These are phyloP conservation scores for Phytophthora pistaciae DNA, from an alignment of 352 stramenopile species.

Conservation along the genomic window DNA sequence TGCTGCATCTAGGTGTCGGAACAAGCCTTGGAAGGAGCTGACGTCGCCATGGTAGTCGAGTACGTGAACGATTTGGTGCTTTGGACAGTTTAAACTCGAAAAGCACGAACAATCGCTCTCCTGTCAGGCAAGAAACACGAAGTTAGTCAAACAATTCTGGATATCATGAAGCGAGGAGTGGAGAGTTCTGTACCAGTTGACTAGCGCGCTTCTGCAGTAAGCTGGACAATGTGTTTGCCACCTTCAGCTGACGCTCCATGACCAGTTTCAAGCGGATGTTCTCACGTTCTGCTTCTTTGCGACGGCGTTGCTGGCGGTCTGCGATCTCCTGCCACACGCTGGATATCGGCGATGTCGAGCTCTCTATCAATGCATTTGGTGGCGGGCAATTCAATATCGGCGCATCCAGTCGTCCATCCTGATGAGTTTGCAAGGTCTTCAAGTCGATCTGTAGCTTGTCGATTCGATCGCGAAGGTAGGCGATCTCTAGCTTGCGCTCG, in stretches of 20 bases:
- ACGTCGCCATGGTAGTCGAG: slow-evolving; percentile 24
- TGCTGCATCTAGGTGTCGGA: slow-evolving; percentile 26
- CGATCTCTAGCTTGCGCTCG: slow-evolving; percentile 50
- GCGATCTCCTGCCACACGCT: slow-evolving; percentile 33
- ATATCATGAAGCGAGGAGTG: background rate
- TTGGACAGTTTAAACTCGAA: slow-evolving; percentile 15
- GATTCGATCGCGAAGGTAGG: slow-evolving; percentile 45
- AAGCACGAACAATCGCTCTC: slow-evolving; percentile 22
- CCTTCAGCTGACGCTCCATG: slow-evolving; percentile 52
- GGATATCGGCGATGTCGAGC: slow-evolving; percentile 15
- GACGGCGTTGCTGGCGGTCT: slow-evolving; percentile 22
- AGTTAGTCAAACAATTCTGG: slow-evolving; percentile 7
- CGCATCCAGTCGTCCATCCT: background rate
- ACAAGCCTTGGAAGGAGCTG: slow-evolving; percentile 19
- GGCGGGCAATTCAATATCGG: background rate
- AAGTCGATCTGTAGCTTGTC: slow-evolving; percentile 44
- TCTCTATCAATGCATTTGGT: slow-evolving; percentile 3
- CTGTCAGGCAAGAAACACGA: slow-evolving; percentile 6
- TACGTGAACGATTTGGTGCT: slow-evolving; percentile 25
- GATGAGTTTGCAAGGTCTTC: slow-evolving; percentile 23
- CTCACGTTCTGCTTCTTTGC: slow-evolving; percentile 37
- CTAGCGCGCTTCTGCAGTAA: slow-evolving; percentile 40
- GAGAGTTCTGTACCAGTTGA: slow-evolving; percentile 27
- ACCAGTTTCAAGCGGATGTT: slow-evolving; percentile 43
- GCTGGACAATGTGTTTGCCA: slow-evolving; percentile 43